phyloP scores from a whole-genome alignment of 352 stramenopile species.

The Plasmopara viticola region DNA sequence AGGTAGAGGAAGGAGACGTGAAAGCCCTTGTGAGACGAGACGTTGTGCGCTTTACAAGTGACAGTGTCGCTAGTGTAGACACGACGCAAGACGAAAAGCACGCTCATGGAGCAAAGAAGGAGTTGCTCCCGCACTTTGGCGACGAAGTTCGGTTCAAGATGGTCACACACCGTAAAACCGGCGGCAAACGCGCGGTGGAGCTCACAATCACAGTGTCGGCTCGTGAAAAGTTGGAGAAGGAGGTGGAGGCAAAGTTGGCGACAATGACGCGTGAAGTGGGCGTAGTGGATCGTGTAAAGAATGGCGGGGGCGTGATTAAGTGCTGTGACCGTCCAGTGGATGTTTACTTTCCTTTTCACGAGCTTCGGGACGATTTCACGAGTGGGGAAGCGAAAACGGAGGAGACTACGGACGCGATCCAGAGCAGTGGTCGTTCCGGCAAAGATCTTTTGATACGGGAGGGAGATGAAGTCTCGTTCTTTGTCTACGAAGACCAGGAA shows the following conservation, averaged over 20 bases:
- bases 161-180: conserved; percentile 60
- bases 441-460: conserved; percentile 36
- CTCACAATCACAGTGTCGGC: conserved; percentile 52
- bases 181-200: conserved; percentile 57
- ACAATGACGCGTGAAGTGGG: conserved; percentile 51
- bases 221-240: conserved; percentile 54
- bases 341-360: conserved; percentile 67
- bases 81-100: conserved; percentile 19
- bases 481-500: conserved; percentile 63
- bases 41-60: conserved; percentile 48
- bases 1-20: conserved; percentile 12
- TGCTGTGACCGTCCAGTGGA: conserved; percentile 63
- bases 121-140: conserved; percentile 41
- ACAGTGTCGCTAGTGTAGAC: conserved; percentile 28
- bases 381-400: conserved; percentile 19
- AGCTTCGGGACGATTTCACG: conserved; percentile 37
- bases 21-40: conserved; percentile 21
- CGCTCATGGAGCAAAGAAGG: conserved; percentile 8
- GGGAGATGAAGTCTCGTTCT: conserved; percentile 76
- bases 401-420: conserved; percentile 6
- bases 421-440: conserved; percentile 5
- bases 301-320: conserved; percentile 60
- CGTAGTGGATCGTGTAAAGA: conserved; percentile 54
- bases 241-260: conserved; percentile 58
- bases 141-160: conserved; percentile 73